Base-by-base conservation (phyloP, 2,329 filamentous ascomycete genomes). In the Trichoderma sp. region DNA sequence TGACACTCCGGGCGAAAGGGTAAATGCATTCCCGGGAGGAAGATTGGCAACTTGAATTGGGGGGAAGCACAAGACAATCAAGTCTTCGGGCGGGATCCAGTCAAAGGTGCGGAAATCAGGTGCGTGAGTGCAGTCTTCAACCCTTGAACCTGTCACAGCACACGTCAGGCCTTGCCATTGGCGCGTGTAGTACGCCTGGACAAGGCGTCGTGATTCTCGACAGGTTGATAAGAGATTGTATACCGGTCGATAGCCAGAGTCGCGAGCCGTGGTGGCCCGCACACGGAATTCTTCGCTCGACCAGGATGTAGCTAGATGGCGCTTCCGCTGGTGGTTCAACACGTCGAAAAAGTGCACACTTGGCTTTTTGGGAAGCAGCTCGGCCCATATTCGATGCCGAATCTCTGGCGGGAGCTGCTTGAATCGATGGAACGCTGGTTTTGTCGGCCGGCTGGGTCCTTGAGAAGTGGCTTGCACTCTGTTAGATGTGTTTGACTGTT, bases 341-440 rank as follows among this genome's bases (percentile, higher is more conserved):
- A 69, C 68, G 4, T 69, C 61, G 18, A 69, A 69, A 21, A 69
- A 69, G 46, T 69, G 68, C 3, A 59, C 68, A 21, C 58, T 69
- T 26, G 61, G 61, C 11, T 18, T 43, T 21, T 26, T 66, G 14
- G 68, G 68, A 18, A 69, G 32, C 32, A 46, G 18, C n/a, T 69
- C 61, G 5, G 24, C 30, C 68, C 68, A 69, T n/a, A 69, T 67
- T 24, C 64, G 55, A 10, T 58, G 30, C 4, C 68, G 61, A 24
- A 69, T 69, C 21, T 69, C 68, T n/a, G 68, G 61, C 18, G 68
- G 61, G 2, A 69, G 43, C 5, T 37, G 61, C 11, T 54, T 28
- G 21, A 69, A 69, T 18, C 32, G 55, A n/a, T 28, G 52, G 26
- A 69, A 69, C 10, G 52, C 28, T 16, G 24, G 66, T 8, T 52